Base-by-base conservation (phyloP, 164 flowering plant genomes). In the Stephania yunnanensis region DNA sequence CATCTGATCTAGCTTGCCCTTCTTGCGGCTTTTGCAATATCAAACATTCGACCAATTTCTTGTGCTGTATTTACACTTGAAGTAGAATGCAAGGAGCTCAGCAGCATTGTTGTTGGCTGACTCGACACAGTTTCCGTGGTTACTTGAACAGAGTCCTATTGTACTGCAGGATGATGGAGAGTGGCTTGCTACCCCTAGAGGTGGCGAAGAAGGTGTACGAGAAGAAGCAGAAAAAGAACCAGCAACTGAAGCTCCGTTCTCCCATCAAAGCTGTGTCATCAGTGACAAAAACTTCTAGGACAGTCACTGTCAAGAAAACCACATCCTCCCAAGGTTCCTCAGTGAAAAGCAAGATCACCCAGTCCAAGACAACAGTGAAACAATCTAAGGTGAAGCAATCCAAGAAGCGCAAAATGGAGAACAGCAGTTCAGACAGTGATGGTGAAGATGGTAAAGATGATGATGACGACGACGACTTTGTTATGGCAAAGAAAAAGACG, bases 101-200 rank as follows among this genome's bases (percentile, higher is more conserved):
- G 13, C 12, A 13, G 8, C n/a, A 58, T n/a, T 61, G 20, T 61
- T 61, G 11, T 61, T 61, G 25, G 66, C 20, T 61, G 66, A 17
- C 66, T 17, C 66, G 0, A 25, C 20, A 15, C 25, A 19, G 22
- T 58, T 61, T 36, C 20, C 19, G 19, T 61, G 8, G 22, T 19
- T 9, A 19, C 19, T 19, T 4, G 1, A 2, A 61, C 22, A 61
- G 66, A 61, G 10, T 7, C 66, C 66, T 19, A 61, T 19, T 61
- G 9, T 19, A n/a, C 66, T 61, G 66, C 87, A 94, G 97, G 97
- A 86, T 94, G 97, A 91, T 92, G 98, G 98, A 94, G 76, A 83
- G 84, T 70, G 97, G 97, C 68, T 81, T 95, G 81, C 89, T 95
- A 5, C 80, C 94, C 25, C 69, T 69, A 64, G 92, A 87, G 4